phyloP scores from a whole-genome alignment of 2,329 filamentous ascomycete species.

The Fusarium penzigii region DNA sequence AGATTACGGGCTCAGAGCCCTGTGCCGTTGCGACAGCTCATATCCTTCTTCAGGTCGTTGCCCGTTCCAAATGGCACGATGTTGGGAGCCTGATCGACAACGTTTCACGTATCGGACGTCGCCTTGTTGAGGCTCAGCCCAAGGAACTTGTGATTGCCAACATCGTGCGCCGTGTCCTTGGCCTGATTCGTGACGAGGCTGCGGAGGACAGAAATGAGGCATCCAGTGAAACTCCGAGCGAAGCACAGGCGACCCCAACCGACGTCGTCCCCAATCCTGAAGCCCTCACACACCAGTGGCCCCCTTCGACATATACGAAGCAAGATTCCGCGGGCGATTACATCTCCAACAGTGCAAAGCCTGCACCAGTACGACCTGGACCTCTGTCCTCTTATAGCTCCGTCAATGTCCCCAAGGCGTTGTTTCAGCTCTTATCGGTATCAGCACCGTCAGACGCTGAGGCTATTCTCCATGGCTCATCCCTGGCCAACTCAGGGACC shows the following conservation, averaged over 20 bases:
- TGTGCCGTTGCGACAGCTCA: conserved; percentile 91
- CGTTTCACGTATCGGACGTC: conserved; percentile 75
- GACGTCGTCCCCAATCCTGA: conserved; percentile 37
- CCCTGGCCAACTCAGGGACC: conserved; percentile 48
- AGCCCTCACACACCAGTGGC: conserved; percentile 29
- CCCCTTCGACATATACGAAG: conserved; percentile 35
- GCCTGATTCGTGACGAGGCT: conserved; percentile 88
- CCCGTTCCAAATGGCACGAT: conserved; percentile 75
- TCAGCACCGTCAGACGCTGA: conserved; percentile 51
- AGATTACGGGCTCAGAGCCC: conserved; percentile 83
- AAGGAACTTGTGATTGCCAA: conserved; percentile 92
- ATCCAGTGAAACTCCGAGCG: conserved; percentile 60
- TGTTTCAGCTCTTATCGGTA: conserved; percentile 86
- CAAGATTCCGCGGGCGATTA: conserved; percentile 36
- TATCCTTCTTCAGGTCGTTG: conserved; percentile 83
- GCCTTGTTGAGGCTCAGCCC: conserved; percentile 80
- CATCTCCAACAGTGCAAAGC: conserved; percentile 29
- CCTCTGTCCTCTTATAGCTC: conserved; percentile 64
- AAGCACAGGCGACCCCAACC: conserved; percentile 42
- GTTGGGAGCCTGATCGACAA: conserved; percentile 77
- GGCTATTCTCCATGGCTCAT: conserved; percentile 43
- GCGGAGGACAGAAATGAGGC: conserved; percentile 73
- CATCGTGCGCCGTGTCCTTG: conserved; percentile 85
- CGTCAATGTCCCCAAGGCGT: conserved; percentile 69
- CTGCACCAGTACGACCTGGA: conserved; percentile 54